Base-by-base conservation (phyloP, 2,329 filamentous ascomycete species). In the Aureobasidium sp. region DNA sequence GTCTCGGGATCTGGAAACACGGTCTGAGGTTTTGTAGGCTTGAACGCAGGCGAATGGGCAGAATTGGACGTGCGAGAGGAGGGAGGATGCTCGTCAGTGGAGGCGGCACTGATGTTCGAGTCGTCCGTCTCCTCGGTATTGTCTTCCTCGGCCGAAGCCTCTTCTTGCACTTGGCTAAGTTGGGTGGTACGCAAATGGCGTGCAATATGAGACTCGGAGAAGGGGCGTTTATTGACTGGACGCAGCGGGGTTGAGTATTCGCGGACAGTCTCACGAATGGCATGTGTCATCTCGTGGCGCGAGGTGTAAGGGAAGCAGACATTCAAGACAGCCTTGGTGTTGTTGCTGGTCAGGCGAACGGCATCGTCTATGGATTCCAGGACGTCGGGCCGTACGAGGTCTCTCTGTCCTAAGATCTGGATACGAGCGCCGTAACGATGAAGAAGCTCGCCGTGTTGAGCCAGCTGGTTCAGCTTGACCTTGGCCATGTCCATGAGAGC, bases 241-340 rank as follows among this genome's bases (percentile, higher is more conserved):
- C 20, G 67, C 63, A 20, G 78, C 5, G 91, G 89, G 57, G 84
- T 86, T 64, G 89, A 89, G 74, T 91, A 97, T 64, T 96, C 90
- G 63, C 89, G 81, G 9, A 99, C 92, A 0, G 93, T 97, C 46
- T 87, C 85, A 66, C 90, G 87, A 67, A 99, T 90, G 6, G 93
- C 90, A 3, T 89, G 86, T 0, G 93, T 95, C 67, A 99, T 97
- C 73, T 99, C 94, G 70, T 96, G 92, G 66, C 94, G 84, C 5
- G 92, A 96, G 0, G 94, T 97, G 72, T 99, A 99, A 0, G 94
- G 94, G 71, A 97, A 97, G 79, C 94, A 99, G 66, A 99, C 92
- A 72, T 99, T 99, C 57, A 99, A 79, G 34, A 88, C 82, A 46
- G 86, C 84, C 64, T 80, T 82, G 65, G 87, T 88, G 74, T 99